phyloP scores from a whole-genome alignment of 2,329 filamentous ascomycete species.

The Verticillium zaregamsianum region DNA sequence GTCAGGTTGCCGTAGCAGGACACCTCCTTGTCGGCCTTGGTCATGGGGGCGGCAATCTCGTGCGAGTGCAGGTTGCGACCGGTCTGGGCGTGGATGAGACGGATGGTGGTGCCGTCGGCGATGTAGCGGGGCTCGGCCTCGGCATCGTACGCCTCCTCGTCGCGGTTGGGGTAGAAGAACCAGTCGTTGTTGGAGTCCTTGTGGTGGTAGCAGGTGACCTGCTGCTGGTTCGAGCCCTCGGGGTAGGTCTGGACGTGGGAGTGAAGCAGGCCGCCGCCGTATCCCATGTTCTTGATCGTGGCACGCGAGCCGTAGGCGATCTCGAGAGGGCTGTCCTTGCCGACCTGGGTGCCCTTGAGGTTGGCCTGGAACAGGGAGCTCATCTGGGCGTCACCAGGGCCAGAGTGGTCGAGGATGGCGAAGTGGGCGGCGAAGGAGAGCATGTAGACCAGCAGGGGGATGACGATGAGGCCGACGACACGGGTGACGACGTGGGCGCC shows the following conservation, averaged over 20 bases:
- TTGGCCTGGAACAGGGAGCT: conserved; percentile 99
- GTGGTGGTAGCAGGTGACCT: conserved; percentile 99
- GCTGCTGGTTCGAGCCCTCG: conserved; percentile 89
- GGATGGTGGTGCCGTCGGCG: conserved; percentile 71
- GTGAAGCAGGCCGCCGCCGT: conserved; percentile 92
- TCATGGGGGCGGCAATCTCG: conserved; percentile 79
- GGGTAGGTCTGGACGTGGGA: conserved; percentile 96
- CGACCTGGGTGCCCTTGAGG: conserved; percentile 86
- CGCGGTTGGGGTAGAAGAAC: conserved; percentile 95
- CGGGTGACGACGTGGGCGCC: conserved; percentile 76
- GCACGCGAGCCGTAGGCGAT: conserved; percentile 83
- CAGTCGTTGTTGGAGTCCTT: conserved; percentile 99
- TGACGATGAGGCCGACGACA: conserved; percentile 79
- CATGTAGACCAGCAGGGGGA: conserved; percentile 89
- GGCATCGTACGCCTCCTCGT: conserved; percentile 66
- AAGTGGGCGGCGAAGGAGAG: conserved; percentile 96
- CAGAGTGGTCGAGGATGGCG: conserved; percentile 85
- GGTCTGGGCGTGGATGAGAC: conserved; percentile 90
- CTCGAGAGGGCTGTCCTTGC: conserved; percentile 90
- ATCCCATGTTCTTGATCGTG: conserved; percentile 99
- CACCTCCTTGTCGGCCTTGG: conserved; percentile 87
- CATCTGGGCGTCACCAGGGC: conserved; percentile 99
- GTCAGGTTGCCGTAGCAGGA: conserved; percentile 95
- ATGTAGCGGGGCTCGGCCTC: conserved; percentile 72
- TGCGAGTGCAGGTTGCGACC: conserved; percentile 97